Evolutionary conservation across 306 rosid genomes (phyloP).

Genomic region (Fagus crenata): DNA sequence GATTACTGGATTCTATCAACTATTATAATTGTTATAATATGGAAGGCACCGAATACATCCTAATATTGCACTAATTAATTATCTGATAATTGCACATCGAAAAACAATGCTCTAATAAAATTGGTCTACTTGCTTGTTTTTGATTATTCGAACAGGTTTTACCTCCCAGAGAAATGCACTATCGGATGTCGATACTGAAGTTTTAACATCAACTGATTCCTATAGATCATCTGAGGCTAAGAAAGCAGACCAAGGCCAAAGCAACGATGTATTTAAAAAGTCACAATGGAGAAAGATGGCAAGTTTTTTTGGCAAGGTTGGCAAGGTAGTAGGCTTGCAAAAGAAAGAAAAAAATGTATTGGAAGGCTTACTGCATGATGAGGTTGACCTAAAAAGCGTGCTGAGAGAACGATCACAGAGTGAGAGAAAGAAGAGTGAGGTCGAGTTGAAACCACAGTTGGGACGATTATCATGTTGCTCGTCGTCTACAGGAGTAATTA

Average conservation of each 20-base stretch:
- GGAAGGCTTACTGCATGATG: neutral
- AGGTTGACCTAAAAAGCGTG: neutral
- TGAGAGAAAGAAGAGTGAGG: neutral
- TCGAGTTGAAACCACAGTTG: neutral
- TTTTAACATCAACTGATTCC: neutral
- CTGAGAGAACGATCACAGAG: neutral
- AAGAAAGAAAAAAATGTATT: neutral
- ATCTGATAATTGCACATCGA: neutral
- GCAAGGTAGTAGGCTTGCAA: neutral
- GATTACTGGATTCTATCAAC: too few species aligned
- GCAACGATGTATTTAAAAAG: neutral
- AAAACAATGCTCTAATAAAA: neutral
- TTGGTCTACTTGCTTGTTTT: neutral
- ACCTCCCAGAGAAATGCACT: neutral
- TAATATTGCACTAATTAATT: neutral
- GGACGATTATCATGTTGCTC: neutral
- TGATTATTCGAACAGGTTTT: neutral
- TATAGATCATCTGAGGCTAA: neutral
- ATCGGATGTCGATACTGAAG: neutral
- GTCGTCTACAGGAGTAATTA: neutral
- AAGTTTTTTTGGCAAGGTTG: neutral
- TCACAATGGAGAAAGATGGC: neutral
- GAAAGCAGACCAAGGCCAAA: neutral
- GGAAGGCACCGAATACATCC: too few species aligned
- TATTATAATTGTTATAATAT: too few species aligned